Evolutionary conservation across 176 grass and related monocot species (phyloP).

Genomic region (Bothriochloa decipiens): DNA sequence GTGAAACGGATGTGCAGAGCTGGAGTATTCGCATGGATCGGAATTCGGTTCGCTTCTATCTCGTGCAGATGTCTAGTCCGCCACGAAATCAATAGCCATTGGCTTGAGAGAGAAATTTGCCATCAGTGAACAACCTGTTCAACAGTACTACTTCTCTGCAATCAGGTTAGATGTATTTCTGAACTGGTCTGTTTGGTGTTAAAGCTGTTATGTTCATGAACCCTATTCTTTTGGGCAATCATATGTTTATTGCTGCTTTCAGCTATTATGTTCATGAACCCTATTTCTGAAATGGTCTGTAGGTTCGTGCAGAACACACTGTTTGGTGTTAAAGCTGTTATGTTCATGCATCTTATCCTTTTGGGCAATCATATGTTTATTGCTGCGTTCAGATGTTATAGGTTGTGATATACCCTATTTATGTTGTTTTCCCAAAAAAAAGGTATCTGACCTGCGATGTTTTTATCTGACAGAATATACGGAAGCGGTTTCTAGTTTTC

Average conservation of each 20-base stretch:
- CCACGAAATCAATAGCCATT: not conserved
- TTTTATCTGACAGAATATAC: not conserved
- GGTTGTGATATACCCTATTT: not conserved
- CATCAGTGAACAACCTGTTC: not conserved
- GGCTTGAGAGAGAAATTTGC: no score
- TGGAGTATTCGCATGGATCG: not conserved
- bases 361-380: no score
- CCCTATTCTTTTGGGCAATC: not conserved
- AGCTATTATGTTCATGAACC: no score
- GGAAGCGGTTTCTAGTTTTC: not conserved
- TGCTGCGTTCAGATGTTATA: no score
- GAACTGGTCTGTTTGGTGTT: not conserved
- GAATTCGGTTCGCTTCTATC: not conserved
- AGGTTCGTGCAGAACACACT: no score
- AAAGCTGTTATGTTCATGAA: not conserved
- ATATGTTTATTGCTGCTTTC: not conserved
- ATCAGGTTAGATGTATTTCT: not conserved
- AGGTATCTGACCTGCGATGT: not conserved
- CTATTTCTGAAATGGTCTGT: no score
- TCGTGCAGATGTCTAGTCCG: not conserved
- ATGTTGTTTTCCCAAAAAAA: not conserved
- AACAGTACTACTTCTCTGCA: not conserved
- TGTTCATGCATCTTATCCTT: no score
- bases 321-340: no score
- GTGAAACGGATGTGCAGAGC: not conserved